These are phyloP conservation scores for Akanthomyces dipterigenus DNA, from an alignment of 2,329 filamentous ascomycete species.

Conservation along the genomic window DNA sequence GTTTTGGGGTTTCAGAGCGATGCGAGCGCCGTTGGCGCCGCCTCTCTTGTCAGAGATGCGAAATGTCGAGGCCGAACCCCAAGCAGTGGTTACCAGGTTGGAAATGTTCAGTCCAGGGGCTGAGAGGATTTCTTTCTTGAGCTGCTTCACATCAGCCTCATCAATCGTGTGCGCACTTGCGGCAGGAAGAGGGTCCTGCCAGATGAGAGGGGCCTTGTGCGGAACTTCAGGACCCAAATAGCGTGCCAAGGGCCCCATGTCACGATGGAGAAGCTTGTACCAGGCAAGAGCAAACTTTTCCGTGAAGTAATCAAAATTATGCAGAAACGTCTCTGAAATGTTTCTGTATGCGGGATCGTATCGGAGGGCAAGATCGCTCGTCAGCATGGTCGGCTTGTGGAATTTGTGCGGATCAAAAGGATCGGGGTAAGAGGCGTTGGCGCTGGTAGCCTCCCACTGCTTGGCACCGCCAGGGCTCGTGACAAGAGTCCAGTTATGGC, in stretches of 20 bases:
- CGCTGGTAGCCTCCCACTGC: constrained; percentile 69
- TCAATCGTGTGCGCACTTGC: constrained; percentile 51
- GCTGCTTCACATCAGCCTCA: constrained; percentile 50
- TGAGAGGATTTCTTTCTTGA: constrained; percentile 62
- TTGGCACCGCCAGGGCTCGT: constrained; percentile 70
- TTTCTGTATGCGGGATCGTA: constrained; percentile 68
- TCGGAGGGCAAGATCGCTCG: constrained; percentile 65
- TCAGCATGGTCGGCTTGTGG: constrained; percentile 68
- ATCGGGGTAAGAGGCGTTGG: constrained; percentile 62
- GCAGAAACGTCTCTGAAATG: constrained; percentile 63
- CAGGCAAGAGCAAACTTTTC: constrained; percentile 67
- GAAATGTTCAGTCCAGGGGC: constrained; percentile 51
- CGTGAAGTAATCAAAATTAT: constrained; percentile 60
- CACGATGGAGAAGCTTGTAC: constrained; percentile 81
- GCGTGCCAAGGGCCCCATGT: constrained; percentile 64
- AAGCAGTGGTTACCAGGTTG: constrained; percentile 60
- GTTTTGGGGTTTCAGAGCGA: constrained; percentile 65
- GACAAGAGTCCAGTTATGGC: constrained; percentile 69
- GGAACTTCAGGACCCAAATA: constrained; percentile 74
- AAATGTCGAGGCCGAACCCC: constrained; percentile 66
- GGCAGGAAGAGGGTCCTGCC: constrained; percentile 67
- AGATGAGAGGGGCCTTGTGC: constrained; percentile 53
- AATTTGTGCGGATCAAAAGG: constrained; percentile 64
- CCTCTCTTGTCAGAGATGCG: constrained; percentile 74
- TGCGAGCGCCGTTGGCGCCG: constrained; percentile 73